Percentiles rank a stretch among this genome's conserved stretches.
Evolutionary conservation across 129 eudicot species (phyloP).

Genomic region (Scalesia atractyloides): DNA sequence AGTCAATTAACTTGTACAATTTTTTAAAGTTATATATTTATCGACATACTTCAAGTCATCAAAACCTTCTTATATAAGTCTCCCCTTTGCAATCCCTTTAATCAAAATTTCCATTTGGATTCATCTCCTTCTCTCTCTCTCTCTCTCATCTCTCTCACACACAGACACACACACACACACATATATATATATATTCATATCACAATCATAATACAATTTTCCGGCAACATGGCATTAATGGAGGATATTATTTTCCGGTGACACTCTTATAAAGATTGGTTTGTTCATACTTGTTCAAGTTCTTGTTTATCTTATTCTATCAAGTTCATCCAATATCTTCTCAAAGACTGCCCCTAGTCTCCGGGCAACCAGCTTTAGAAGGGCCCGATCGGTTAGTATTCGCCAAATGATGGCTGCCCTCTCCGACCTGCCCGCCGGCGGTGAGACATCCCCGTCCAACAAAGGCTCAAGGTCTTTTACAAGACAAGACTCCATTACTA

Average conservation of each 20-base stretch:
- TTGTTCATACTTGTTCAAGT: slow-evolving; percentile 60
- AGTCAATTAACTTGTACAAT: slow-evolving; percentile 27
- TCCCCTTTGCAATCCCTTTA: slow-evolving; percentile 9
- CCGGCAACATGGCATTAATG: slow-evolving; percentile 33
- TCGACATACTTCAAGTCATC: slow-evolving; percentile 23
- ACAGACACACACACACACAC: neutral
- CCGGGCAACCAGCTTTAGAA: slow-evolving; percentile 51
- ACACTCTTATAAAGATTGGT: slow-evolving; percentile 43
- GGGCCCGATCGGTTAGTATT: slow-evolving; percentile 54
- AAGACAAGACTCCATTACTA: slow-evolving; percentile 30
- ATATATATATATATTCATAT: too few relatives aligned
- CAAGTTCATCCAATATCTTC: slow-evolving; percentile 63
- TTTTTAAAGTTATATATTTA: slow-evolving; percentile 22
- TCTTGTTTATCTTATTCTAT: slow-evolving; percentile 57
- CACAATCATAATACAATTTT: neutral
- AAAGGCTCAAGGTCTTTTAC: slow-evolving; percentile 31
- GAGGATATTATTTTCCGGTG: slow-evolving; percentile 32
- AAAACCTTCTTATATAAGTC: slow-evolving; percentile 35
- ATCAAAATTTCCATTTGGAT: slow-evolving; percentile 7
- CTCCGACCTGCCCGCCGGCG: slow-evolving; percentile 54
- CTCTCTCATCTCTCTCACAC: slow-evolving; percentile 19
- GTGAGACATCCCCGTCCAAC: slow-evolving; percentile 47
- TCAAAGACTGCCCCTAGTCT: slow-evolving; percentile 50
- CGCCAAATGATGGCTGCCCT: slow-evolving; percentile 59
- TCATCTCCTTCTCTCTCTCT: slow-evolving; percentile 6